These are phyloP conservation scores for Neurospora pannonica DNA, from an alignment of 495 filamentous ascomycete genomes.

Conservation along the genomic window DNA sequence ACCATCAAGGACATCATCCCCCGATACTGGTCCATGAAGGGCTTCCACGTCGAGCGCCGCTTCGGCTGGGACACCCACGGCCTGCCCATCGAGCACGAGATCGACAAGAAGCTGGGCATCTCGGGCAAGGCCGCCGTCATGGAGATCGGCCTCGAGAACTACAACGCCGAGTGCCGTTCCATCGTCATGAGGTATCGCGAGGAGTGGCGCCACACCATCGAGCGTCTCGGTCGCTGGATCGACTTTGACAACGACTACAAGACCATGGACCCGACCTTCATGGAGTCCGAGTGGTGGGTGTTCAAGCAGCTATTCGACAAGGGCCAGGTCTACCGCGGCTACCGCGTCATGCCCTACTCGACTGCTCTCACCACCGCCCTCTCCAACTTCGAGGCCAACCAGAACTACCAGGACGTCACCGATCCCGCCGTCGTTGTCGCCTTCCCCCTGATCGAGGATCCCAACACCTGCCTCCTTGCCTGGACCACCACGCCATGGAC, in stretches of 20 bases:
- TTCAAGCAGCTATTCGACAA: constrained; percentile 91
- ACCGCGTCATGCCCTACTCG: constrained; percentile 90
- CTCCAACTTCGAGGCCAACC: constrained; percentile 88
- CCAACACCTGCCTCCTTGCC: constrained; percentile 65
- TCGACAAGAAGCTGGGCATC: constrained; percentile 93
- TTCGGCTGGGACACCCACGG: constrained; percentile 89
- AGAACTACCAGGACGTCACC: constrained; percentile 90
- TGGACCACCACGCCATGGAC: constrained; percentile 99
- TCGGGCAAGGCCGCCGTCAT: constrained; percentile 81
- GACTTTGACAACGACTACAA: constrained; percentile 99
- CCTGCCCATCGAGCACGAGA: constrained; percentile 93
- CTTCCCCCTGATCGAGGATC: constrained; percentile 73
- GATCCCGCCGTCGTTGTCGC: constrained; percentile 88
- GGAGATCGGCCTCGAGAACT: constrained; percentile 77
- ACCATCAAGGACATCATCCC: constrained; percentile 98
- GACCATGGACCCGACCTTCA: constrained; percentile 91
- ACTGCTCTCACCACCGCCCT: constrained; percentile 83
- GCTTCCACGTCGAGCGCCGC: constrained; percentile 67
- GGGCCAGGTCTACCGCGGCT: constrained; percentile 77
- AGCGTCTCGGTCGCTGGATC: constrained; percentile 89
- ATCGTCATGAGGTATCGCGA: constrained; percentile 90
- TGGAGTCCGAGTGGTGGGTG: constrained; percentile 96
- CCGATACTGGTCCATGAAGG: constrained; percentile 96
- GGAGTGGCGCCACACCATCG: constrained; percentile 88
- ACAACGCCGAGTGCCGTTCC: constrained; percentile 85